Base-by-base conservation (phyloP, 768 basidiomycete species). In the Russula foetens region DNA sequence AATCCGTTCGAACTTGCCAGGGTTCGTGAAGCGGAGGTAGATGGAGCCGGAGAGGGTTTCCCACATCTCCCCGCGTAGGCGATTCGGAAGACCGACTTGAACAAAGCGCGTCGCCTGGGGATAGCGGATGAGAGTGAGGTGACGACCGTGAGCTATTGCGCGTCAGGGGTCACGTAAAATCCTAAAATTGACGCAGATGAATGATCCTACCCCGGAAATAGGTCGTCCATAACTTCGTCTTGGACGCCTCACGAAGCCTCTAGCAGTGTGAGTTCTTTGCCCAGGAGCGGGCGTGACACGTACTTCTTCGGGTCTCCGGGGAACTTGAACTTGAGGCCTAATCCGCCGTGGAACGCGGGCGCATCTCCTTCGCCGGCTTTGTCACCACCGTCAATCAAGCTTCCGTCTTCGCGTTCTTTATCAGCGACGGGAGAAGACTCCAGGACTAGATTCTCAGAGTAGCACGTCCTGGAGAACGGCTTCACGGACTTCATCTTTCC, bases 11-110 rank as follows among this genome's bases (percentile, higher is more conserved):
- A 97, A 99, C 56, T 81, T 80, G 9, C 93, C 91, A 1, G 91
- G 93, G 63, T 94, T 87, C 47, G 84, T 78, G 68, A 87, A 93
- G 14, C 97, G 92, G 19, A 97, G 83, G 72, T 85, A 96, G 55
- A 98, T 76, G 5, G 95, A 96, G 0, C 97, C 97, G 4, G 94
- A 96, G 14, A 98, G 80, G 0, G 92, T 89, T 73, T 99, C 97
- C 97, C 97, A 99, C 76, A 98, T 88, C 72, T 98, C 97, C 15
- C 97, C 97, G 24, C 97, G 84, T 9, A 99, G 79, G 19, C 93
- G 80, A 67, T 95, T 97, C 2, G 97, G 97, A 4, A 99, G 79
- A 49, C 97, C 97, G 55, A 98, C 96, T 74, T 97, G 96, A 1
- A 98, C 88, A 28, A 99, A 82, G n/a, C 97, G 88, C 44, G 95